Conservation (phyloP, 2,329 filamentous ascomycete genomes). For the Alternaria angustiovoidea region DNA sequence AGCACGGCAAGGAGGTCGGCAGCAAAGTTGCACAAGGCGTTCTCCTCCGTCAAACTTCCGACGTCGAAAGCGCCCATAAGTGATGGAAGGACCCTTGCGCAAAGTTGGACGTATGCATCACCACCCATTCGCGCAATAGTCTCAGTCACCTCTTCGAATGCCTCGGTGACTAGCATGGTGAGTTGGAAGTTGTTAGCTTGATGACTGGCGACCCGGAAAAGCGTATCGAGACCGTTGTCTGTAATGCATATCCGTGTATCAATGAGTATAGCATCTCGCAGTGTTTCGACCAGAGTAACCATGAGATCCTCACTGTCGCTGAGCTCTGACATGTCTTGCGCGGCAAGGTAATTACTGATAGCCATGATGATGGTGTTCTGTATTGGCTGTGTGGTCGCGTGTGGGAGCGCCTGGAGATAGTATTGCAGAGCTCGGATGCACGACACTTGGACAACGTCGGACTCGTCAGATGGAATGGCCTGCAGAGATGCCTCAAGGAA, state of each 20-base stretch:
- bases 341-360: slow-evolving; percentile 75
- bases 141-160: slow-evolving; percentile 86
- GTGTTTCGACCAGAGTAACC: slow-evolving; percentile 85
- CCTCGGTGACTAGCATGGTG: slow-evolving; percentile 84
- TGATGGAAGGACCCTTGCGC: slow-evolving; percentile 84
- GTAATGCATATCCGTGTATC: slow-evolving; percentile 78
- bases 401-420: slow-evolving; percentile 64
- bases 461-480: slow-evolving; percentile 76
- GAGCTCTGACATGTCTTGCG: slow-evolving; percentile 82
- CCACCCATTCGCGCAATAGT: slow-evolving; percentile 70
- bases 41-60: slow-evolving; percentile 83
- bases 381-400: slow-evolving; percentile 59
- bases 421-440: slow-evolving; percentile 87
- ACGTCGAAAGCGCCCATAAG: slow-evolving; percentile 90
- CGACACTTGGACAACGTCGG: slow-evolving; percentile 90
- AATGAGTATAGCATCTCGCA: slow-evolving; percentile 82
- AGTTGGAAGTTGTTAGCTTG: slow-evolving; percentile 92
- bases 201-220: slow-evolving; percentile 89
- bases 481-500: slow-evolving; percentile 78
- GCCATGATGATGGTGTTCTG: slow-evolving; percentile 69
- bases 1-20: slow-evolving; percentile 84
- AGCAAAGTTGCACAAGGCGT: slow-evolving; percentile 84
- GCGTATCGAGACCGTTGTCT: slow-evolving; percentile 77
- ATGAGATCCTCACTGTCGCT: slow-evolving; percentile 91
- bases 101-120: slow-evolving; percentile 78